Evolutionary conservation across 495 filamentous ascomycete species (phyloP), one percentile per base, ranked within the genome.

Genomic region (Hypoxylon crocopeplum): DNA sequence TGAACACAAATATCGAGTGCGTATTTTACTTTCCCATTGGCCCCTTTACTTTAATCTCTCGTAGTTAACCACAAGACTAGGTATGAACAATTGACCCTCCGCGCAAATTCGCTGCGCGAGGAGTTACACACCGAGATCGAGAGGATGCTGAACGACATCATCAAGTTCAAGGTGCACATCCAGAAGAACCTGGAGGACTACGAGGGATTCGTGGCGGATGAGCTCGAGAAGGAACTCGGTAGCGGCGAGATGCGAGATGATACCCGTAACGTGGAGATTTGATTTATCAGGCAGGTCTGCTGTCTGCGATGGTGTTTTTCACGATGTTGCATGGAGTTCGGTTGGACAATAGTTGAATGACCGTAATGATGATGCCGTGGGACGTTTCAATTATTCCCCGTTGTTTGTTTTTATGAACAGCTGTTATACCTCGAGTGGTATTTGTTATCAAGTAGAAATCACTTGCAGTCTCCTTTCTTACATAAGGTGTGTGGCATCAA

Each of bases 81-180:
- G 65, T 96, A 93, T 67, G 93, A 97, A 69, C 93, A 96, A 68
- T 74, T 98, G 7, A 93, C 86, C 5, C 83, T 96, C 20, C 85
- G 85, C 17, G 91, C 91, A 13, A 91, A 92, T 66, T 76, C 90
- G 2, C 81, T 97, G 21, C 86, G 94, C 25, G 94, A 98, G 73
- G 92, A 96, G 69, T 78, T 98, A 12, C 94, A 98, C 68, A 95
- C 92, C 10, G 94, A 96, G 71, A 90, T 96, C 54, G 95, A 96
- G 77, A 89, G 87, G 59, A 93, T 97, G 85, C 75, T 98, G 60
- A 95, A 97, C 75, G 93, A 97, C 67, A 87, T 98, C 69, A 96
- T 97, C 78, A 92, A 92, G 62, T 98, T 98, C 86, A 98, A 98
- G 77, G 87, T 98, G 50, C 94, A 97, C 69, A 82, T 98, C 38